Evolutionary conservation across 106 monocot species (phyloP).

Genomic region (Phalaenopsis equestris): DNA sequence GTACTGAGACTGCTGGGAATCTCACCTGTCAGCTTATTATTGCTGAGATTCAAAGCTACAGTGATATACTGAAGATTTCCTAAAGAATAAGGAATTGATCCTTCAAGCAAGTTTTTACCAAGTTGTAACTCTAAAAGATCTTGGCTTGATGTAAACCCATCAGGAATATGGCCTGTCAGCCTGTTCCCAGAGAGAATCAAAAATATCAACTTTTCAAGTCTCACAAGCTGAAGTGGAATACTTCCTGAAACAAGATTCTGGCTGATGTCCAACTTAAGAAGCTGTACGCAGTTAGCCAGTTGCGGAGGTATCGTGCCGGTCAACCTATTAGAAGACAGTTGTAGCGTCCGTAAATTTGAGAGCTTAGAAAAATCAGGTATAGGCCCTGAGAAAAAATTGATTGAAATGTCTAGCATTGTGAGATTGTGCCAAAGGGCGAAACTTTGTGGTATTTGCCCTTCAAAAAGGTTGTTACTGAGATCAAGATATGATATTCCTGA

Average conservation of each 20-base stretch:
- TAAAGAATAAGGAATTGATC: constrained; percentile 46
- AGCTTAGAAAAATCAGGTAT: constrained; percentile 41
- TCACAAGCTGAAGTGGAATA: constrained; percentile 32
- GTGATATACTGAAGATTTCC: constrained; percentile 56
- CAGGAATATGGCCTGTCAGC: constrained; percentile 41
- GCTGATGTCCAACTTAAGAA: constrained; percentile 43
- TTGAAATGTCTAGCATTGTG: constrained; percentile 59
- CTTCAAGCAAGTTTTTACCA: constrained; percentile 51
- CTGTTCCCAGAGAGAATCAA: constrained; percentile 49
- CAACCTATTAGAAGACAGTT: constrained; percentile 41
- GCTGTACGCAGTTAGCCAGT: constrained; percentile 41
- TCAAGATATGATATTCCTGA: constrained; percentile 47
- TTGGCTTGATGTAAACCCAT: constrained; percentile 46
- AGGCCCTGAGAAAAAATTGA: constrained; percentile 42
- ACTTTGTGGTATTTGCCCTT: constrained; percentile 35
- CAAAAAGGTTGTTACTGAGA: constrained; percentile 45
- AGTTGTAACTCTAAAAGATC: constrained; percentile 50
- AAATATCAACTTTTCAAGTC: constrained; percentile 27
- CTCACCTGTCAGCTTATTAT: constrained; percentile 38
- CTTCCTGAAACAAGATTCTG: constrained; percentile 44
- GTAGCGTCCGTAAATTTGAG: constrained; percentile 33
- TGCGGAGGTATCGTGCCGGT: constrained; percentile 45
- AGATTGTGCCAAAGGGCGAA: constrained; percentile 41
- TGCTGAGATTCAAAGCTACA: constrained; percentile 40
- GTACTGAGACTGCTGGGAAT: constrained; percentile 48